Evolutionary conservation across 1,284 basidiomycete species (phyloP), one percentile per base, ranked within the genome.

Genomic region (Vanrija pseudolonga): DNA sequence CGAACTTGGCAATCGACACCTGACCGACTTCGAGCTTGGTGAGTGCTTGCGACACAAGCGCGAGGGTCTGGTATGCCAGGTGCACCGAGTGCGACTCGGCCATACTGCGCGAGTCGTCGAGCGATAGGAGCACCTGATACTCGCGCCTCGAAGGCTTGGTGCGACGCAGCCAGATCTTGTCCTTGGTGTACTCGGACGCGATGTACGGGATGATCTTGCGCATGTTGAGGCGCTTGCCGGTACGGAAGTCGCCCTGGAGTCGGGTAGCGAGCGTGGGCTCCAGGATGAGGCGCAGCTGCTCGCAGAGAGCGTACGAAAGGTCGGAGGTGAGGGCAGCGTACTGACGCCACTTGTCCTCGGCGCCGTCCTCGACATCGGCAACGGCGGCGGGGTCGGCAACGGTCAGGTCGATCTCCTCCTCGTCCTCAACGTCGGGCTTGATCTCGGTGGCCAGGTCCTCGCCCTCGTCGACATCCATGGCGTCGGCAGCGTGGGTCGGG

Each of bases 201-300:
- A 99, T 95, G 80, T 97, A 99, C 2, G 91, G 87, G 53, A 99
- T 93, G 73, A 99, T 94, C 80, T 96, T 96, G 74, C 95, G 92
- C 95, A 99, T 98, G 77, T 98, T 98, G 45, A 99, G 84, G 22
- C 96, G 84, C 78, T 98, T 99, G 50, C 96, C 96, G 0, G 91
- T 97, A 44, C 95, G 89, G 77, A 96, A 99, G 79, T 99, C 96
- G 43, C 96, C 96, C 75, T 90, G 89, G 41, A 99, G 82, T 23
- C 96, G 85, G 11, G 95, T 97, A 2, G 96, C 93, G 41, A 90
- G 81, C 0, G 95, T 98, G 0, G 96, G 96, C 57, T 94, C 93
- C 22, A 99, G 83, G 68, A 98, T 96, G 48, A 98, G 86, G 19
- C 96, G 90, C 15, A 99, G 84, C 72, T 98, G 95, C 77, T 98